phyloP scores from a whole-genome alignment of 345 rosid genomes.

The Salix purpurea region DNA sequence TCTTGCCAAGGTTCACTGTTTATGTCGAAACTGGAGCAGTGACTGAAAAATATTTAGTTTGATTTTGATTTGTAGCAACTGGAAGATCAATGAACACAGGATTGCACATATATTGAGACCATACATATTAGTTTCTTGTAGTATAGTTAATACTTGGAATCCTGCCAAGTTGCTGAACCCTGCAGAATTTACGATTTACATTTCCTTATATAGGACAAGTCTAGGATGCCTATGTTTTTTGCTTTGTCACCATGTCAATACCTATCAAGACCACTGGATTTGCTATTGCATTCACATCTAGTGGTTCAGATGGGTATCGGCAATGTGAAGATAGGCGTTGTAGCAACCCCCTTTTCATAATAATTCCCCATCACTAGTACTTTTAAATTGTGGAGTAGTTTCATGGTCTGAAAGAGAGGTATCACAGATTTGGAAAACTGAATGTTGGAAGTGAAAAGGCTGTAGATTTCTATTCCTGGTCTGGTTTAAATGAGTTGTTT shows the following conservation, averaged over 20 bases:
- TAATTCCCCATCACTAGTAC: background rate
- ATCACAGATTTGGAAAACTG: background rate
- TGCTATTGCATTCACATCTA: background rate
- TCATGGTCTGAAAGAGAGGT: background rate
- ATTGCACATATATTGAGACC: background rate
- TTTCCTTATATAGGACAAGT: background rate
- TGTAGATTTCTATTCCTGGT: background rate
- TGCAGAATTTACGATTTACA: background rate
- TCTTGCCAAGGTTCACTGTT: conserved; percentile 78
- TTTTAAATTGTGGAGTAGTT: background rate
- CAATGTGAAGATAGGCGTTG: background rate
- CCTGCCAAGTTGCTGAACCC: background rate
- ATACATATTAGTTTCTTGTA: background rate
- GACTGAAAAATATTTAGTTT: conserved; percentile 8
- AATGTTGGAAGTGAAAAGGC: background rate
- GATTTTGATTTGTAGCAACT: background rate
- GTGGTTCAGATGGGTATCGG: background rate
- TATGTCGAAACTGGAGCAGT: conserved; percentile 60
- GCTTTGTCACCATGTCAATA: background rate
- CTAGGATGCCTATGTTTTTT: background rate
- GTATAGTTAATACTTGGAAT: background rate
- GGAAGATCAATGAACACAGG: background rate
- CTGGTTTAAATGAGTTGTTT: background rate
- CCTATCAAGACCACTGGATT: background rate
- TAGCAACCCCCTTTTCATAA: background rate